Evolutionary conservation across 1,284 basidiomycete species (phyloP), one percentile per base, ranked within the genome.

Genomic region (Veloporphyrellus conicus): DNA sequence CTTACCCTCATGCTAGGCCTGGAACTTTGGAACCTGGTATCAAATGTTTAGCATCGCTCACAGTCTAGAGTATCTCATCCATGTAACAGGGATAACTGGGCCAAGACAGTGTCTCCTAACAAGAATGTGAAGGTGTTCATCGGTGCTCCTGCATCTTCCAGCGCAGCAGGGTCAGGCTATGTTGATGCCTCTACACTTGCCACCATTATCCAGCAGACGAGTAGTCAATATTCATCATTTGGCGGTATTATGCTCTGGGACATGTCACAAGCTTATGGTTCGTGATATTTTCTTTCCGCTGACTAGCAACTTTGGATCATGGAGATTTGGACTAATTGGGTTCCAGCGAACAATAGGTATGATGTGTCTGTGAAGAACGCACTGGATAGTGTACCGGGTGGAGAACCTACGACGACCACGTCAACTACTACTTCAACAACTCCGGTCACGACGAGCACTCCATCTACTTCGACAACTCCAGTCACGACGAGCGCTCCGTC

Each of bases 211-310:
- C 47, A 66, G 27, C 60, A 72, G 46, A 79, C 75, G 2, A 69
- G 69, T 6, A 61, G 68, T 11, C 55, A 72, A 41, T 85, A 74
- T 60, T 75, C 79, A 6, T 83, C 81, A 18, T 85, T 85, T 58
- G 83, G 83, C 9, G 83, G 84, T 42, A 70, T 82, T 19, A 86
- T 86, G 82, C 64, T 84, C 11, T 76, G 82, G 82, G 81, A 84
- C 56, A 76, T 75, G 6, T 81, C 77, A 2, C 78, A 81, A 58
- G 79, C 80, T 4, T 73, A 76, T 50, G 76, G 78, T 56, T 12
- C 14, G 48, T 54, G 7, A 3, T 36, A 41, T 43, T 15, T 28
- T 50, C 20, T 37, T 18, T 10, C 12, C 10, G 6, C 12, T 11
- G 29, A 31, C 27, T 11, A 6, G n/a, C 3, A 18, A 37, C 12